A percentile compares a stretch with the other conserved stretches of the same genome.
Conservation (phyloP, 108 stramenopile species). For the Asterionellopsis glacialis region DNA sequence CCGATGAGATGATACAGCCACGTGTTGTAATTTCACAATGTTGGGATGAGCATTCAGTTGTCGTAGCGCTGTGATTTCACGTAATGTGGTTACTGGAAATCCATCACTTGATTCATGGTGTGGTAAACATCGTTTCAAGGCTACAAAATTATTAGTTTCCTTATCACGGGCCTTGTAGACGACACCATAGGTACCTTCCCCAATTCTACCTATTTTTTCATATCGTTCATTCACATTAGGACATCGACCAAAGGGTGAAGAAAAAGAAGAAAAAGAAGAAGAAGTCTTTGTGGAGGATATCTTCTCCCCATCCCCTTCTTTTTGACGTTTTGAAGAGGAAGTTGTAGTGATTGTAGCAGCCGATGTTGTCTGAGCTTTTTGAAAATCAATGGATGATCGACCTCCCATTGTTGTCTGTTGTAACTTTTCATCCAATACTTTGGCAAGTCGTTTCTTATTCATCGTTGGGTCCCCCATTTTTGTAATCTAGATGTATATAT, state of each 20-base stretch:
- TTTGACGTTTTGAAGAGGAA: too few relatives aligned
- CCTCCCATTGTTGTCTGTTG: too few relatives aligned
- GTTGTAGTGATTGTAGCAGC: too few relatives aligned
- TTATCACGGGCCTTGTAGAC: conserved; percentile 92
- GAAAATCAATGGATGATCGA: too few relatives aligned
- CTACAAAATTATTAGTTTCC: conserved; percentile 37
- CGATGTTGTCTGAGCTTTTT: too few relatives aligned
- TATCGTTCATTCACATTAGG: conserved; percentile 73
- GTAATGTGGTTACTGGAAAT: conserved; percentile 75
- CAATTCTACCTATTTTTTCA: conserved; percentile 89
- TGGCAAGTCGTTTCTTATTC: too few relatives aligned
- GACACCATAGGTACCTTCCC: conserved; percentile 97
- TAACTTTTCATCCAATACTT: too few relatives aligned
- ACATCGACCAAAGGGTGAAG: conserved; percentile 31
- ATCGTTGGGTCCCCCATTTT: too few relatives aligned
- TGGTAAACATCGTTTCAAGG: conserved; percentile 77
- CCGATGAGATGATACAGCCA: conserved; percentile 57
- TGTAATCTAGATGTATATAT: too few relatives aligned
- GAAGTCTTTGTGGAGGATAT: too few relatives aligned
- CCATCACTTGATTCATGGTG: conserved; percentile 83
- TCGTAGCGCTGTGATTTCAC: conserved; percentile 67
- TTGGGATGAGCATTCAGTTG: conserved; percentile 43
- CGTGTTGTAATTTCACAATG: conserved; percentile 51
- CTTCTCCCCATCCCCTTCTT: too few relatives aligned
- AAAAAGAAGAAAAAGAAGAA: too few relatives aligned